Evolutionary conservation across 176 grass and related monocot genomes (phyloP).

Genomic region (Hordeum marinum): DNA sequence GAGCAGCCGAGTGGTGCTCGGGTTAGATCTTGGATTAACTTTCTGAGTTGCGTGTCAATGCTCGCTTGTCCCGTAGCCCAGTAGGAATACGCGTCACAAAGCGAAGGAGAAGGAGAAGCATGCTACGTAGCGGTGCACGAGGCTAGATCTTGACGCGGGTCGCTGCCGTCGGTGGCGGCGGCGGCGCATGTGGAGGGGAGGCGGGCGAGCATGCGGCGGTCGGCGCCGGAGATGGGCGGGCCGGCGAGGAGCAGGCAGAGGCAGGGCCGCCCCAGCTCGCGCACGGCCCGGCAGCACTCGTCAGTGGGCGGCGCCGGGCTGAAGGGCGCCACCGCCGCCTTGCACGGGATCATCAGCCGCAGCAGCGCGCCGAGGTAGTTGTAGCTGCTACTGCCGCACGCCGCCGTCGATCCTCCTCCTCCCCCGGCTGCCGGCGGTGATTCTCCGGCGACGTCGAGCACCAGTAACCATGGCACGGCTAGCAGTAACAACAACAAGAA

Average conservation of each 20-base stretch:
- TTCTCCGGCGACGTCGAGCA: background rate
- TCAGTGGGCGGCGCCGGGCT: constrained; percentile 32
- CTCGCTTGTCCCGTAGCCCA: background rate
- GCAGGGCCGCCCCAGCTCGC: constrained; percentile 41
- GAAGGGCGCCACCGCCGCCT: constrained; percentile 48
- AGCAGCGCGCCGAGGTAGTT: constrained; percentile 24
- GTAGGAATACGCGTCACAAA: background rate
- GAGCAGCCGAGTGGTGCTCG: background rate
- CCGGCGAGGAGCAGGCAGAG: constrained; percentile 43
- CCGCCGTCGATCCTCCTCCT: background rate
- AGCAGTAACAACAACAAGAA: background rate
- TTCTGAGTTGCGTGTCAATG: background rate
- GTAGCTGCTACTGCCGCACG: background rate
- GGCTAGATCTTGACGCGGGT: background rate
- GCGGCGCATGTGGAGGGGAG: constrained; percentile 35
- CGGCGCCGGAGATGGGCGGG: constrained; percentile 37
- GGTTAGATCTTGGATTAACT: background rate
- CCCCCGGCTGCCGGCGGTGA: background rate
- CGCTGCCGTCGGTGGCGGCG: background rate
- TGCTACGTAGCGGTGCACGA: background rate
- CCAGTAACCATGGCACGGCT: background rate
- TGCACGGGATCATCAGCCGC: constrained; percentile 51
- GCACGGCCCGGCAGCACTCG: constrained; percentile 44
- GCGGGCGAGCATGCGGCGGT: constrained; percentile 33
- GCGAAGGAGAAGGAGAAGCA: background rate